Base-by-base conservation (phyloP, 768 basidiomycete species). In the Holtermanniella nyarrowii region DNA sequence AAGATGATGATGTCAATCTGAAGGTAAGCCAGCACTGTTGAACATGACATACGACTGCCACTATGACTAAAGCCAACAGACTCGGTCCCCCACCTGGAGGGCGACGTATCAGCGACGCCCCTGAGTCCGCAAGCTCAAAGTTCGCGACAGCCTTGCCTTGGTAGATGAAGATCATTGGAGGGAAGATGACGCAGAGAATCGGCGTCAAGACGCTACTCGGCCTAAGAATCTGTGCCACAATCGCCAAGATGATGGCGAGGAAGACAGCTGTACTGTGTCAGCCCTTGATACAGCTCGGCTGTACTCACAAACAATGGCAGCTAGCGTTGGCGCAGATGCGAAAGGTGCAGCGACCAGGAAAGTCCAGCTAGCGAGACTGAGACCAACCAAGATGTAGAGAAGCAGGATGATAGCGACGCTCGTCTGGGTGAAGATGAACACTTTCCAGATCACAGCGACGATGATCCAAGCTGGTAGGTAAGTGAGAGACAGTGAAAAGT, bases 401-500 rank as follows among this genome's bases (percentile, higher is more conserved):
- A 76, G 74, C 37, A 87, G 73, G 51, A 87, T 73, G 25, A 86
- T 68, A 2, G 78, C 80, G 16, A 74, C 74, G 55, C 76, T 80
- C 0, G 84, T 82, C 41, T 73, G 72, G 10, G 76, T 72, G 65
- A 84, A 88, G n/a, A 87, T 79, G 20, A 76, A 77, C 57, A 72
- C 77, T 60, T 79, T 80, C 83, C 84, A 87, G 26, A 77, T 72
- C 26, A 84, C 60, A 16, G 78, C 73, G 20, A 85, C 78, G 42
- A 81, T 75, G 43, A 86, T 73, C 85, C 86, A 88, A 1, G 82
- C 83, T 0, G 85, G 85, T 22, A 88, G 77, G 63, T 87, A 87
- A 1, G 78, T 76, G 2, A 82, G 56, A 2, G 80, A 82, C 41
- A 82, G 73, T 56, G 81, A 80, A 39, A 81, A 20, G 60, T 85